Conservation (phyloP, 345 rosid species). For the Brassica nigra region DNA sequence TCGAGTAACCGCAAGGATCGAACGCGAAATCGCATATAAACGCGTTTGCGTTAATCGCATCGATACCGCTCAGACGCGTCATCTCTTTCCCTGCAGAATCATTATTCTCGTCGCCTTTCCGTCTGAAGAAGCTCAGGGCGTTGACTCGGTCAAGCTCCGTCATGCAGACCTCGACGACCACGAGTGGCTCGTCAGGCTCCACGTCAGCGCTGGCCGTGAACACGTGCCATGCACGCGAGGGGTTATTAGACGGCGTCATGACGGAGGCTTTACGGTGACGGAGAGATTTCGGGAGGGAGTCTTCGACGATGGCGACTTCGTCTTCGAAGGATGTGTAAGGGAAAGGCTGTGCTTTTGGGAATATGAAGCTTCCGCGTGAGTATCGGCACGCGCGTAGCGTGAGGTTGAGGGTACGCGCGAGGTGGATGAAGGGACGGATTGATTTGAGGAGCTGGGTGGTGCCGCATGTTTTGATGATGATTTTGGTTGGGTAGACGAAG, state of each 20-base stretch:
- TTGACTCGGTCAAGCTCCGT: conserved; percentile 78
- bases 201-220: conserved; percentile 62
- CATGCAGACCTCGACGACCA: conserved; percentile 87
- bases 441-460: conserved; percentile 95
- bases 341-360: conserved; percentile 82
- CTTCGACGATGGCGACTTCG: conserved; percentile 70
- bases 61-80: conserved; percentile 77
- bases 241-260: conserved; percentile 60
- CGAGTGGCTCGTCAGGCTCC: conserved; percentile 24
- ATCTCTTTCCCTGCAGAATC: conserved; percentile 72
- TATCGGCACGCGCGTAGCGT: conserved; percentile 59
- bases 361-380: conserved; percentile 92
- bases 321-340: conserved; percentile 87
- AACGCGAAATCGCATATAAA: conserved; percentile 86
- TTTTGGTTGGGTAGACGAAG: conserved; percentile 89
- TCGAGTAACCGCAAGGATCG: conserved; percentile 98
- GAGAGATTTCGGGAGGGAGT: conserved; percentile 56
- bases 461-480: conserved; percentile 98
- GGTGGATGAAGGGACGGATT: conserved; percentile 70
- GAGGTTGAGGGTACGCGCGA: conserved; percentile 66
- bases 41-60: conserved; percentile 61
- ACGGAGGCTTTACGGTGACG: conserved; percentile 72
- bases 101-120: conserved; percentile 44
- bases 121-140: conserved; percentile 61
- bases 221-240: conserved; percentile 85